phyloP scores from a whole-genome alignment of 441 rosid genomes.

The Syzygium malaccense region DNA sequence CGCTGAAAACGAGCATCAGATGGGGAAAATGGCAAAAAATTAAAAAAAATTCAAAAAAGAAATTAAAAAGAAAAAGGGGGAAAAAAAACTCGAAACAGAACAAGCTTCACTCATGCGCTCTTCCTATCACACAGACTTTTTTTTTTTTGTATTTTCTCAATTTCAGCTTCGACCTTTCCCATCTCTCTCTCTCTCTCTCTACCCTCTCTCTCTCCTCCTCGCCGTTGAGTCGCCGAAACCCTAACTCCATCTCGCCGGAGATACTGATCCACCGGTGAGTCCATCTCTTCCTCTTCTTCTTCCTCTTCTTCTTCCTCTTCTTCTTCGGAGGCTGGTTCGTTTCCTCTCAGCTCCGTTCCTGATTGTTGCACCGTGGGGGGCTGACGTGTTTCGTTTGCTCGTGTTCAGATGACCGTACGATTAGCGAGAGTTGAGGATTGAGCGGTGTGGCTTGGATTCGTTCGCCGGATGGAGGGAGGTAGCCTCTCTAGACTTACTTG shows the following conservation, averaged over 20 bases:
- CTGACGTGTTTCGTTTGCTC: too few species aligned
- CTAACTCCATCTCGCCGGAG: conserved; percentile 27
- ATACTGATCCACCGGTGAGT: conserved; percentile 22
- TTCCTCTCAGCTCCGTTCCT: too few species aligned
- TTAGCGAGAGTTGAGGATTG: conserved; percentile 56
- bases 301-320: too few species aligned
- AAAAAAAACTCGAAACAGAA: background rate
- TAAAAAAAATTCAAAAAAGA: background rate
- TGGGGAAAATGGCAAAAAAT: rapidly evolving
- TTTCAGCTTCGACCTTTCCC: background rate
- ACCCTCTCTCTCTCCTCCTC: background rate
- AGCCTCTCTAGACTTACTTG: conserved; percentile 91
- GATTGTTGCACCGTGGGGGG: too few species aligned
- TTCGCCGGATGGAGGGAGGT: conserved; percentile 99
- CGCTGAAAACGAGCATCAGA: background rate
- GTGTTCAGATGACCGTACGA: conserved; percentile 52
- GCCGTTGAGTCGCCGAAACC: conserved; percentile 40
- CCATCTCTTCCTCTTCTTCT: conserved; percentile 10
- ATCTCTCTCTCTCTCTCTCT: background rate
- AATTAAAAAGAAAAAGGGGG: rapidly evolving
- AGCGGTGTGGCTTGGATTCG: conserved; percentile 41
- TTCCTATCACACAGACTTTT: background rate
- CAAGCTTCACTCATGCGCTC: background rate
- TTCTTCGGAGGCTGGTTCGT: too few species aligned
- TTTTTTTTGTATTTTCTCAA: background rate